Percentiles rank a stretch among this genome's conserved stretches.
Evolutionary conservation across 2,329 filamentous ascomycete species (phyloP).

Genomic region (Ophiosphaerella herpotricha): DNA sequence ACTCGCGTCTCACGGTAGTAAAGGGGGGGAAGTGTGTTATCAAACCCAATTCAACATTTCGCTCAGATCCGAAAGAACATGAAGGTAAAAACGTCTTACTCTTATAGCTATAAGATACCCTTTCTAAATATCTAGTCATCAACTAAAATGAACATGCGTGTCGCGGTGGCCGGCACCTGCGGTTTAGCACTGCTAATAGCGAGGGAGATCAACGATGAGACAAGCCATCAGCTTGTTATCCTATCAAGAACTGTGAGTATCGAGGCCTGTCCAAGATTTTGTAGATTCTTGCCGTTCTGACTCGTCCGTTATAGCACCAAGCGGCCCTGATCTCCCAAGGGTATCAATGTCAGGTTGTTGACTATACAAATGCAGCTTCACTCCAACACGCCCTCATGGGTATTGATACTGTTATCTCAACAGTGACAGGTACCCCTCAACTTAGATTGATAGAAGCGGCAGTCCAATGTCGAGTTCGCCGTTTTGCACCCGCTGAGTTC

Average conservation of each 20-base stretch:
- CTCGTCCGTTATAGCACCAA: conserved; percentile 53
- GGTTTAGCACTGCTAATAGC: conserved; percentile 63
- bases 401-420: conserved; percentile 76
- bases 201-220: conserved; percentile 63
- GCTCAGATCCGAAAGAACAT: neutral
- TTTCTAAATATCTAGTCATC: neutral
- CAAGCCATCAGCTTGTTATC: conserved; percentile 71
- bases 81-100: conserved; percentile 4
- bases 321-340: conserved; percentile 59
- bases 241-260: conserved; percentile 66
- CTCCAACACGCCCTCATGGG: conserved; percentile 71
- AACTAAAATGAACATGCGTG: conserved; percentile 57
- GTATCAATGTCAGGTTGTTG: conserved; percentile 70
- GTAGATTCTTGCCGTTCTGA: neutral
- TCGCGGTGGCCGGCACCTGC: conserved; percentile 66
- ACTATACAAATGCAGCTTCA: conserved; percentile 64
- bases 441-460: conserved; percentile 75
- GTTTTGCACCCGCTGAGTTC: conserved; percentile 77
- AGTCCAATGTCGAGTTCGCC: conserved; percentile 64
- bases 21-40: conserved; percentile 6
- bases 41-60: conserved; percentile 6
- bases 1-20: conserved; percentile 17
- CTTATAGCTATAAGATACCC: neutral
- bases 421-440: conserved; percentile 68
- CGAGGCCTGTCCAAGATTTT: neutral